These are phyloP conservation scores for Ailanthus altissimus DNA, from an alignment of 345 rosid genomes.

Conservation along the genomic window DNA sequence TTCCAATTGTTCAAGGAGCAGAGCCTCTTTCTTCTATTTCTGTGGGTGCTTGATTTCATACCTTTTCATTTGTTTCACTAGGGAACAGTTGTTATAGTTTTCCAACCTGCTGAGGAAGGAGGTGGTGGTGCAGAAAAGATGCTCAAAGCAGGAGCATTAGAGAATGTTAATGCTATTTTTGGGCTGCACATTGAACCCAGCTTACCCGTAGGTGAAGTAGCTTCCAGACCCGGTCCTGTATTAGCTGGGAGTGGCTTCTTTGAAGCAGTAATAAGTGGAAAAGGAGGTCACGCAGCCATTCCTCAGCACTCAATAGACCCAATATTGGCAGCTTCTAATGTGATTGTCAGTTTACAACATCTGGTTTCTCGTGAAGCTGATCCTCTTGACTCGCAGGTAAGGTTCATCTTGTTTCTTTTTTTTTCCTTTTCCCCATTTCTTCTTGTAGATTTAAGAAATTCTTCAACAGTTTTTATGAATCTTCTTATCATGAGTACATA, in stretches of 20 bases:
- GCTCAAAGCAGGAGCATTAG: conserved; percentile 60
- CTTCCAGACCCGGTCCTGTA: conserved; percentile 64
- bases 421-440: not conserved
- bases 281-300: conserved; percentile 86
- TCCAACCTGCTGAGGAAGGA: conserved; percentile 98
- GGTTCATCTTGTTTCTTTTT: not conserved
- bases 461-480: not conserved
- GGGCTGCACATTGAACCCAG: conserved; percentile 56
- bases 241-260: conserved; percentile 79
- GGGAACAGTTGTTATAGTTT: conserved; percentile 84
- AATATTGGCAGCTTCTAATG: conserved; percentile 79
- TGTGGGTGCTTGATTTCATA: conserved; percentile 14
- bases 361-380: conserved; percentile 92
- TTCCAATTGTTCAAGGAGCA: not conserved
- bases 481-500: not conserved
- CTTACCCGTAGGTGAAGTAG: conserved; percentile 54
- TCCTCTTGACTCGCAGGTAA: conserved; percentile 89
- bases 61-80: conserved; percentile 27
- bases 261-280: conserved; percentile 79
- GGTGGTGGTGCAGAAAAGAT: conserved; percentile 80
- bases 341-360: conserved; percentile 79
- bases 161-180: conserved; percentile 70
- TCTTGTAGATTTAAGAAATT: not conserved
- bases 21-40: not conserved
- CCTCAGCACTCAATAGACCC: conserved; percentile 86